Evolutionary conservation across 2,329 filamentous ascomycete species (phyloP), one percentile per base, ranked within the genome.

Genomic region (Phialocephala sp.): DNA sequence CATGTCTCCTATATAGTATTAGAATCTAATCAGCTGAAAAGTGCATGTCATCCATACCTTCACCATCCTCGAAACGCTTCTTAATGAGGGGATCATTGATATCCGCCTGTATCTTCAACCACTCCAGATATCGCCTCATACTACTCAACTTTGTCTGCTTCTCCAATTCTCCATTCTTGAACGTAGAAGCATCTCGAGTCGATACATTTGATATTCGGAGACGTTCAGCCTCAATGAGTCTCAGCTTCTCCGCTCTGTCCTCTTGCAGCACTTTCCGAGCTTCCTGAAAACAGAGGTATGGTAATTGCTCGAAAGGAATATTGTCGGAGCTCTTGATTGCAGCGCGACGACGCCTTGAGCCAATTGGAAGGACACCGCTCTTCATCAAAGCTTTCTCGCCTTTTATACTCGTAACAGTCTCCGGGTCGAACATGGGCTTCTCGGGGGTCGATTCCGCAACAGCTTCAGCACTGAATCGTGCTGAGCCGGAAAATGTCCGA

Each of bases 231-330:
- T 86, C 81, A 65, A 99, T 94, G 74, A 89, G 83, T 67, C 84
- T 81, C 59, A 98, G 74, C 82, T 97, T 98, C 79, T 94, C 87
- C 70, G 89, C 83, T 47, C 94, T 87, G 77, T 99, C 95, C 62
- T 87, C 87, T 61, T 88, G 84, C 63, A 99, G 82, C 58, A 98
- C 80, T 77, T 93, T 92, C 69, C 94, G 88, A 47, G 95, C 95
- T 81, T 97, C 94, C 80, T 99, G 95, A 82, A 98, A 99, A 80
- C 92, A 95, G 84, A 98, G 94, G 81, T 96, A 99, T 20, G 95
- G 95, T 71, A 99, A 83, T 77, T 94, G 91, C 82, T 97, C 93
- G 76, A 99, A 97, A 32, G 94, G 93, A 36, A 77, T 71, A 59
- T 97, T 81, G 73, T 90, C 85, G 68, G 84, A 80, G 73, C 81